Evolutionary conservation across 2,329 filamentous ascomycete species (phyloP).

Genomic region (Venturiaceae sp.): DNA sequence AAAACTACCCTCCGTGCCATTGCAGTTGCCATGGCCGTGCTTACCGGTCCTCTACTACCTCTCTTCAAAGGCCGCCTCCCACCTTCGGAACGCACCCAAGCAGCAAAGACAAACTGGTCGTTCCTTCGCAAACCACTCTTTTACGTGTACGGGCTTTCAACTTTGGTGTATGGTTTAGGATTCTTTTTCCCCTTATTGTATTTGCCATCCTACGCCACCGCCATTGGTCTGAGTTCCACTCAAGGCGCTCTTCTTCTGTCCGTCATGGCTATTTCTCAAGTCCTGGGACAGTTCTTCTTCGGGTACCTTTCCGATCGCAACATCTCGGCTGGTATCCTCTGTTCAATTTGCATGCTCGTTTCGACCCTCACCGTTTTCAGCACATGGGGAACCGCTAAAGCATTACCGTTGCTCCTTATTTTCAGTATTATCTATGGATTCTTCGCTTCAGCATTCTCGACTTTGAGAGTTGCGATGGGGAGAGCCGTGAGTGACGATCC

Average conservation of each 20-base stretch:
- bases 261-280: conserved; percentile 27
- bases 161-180: conserved; percentile 28
- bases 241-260: conserved; percentile 28
- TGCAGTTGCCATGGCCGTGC: conserved; percentile 26
- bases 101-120: conserved; percentile 13
- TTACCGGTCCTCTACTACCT: conserved; percentile 27
- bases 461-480: conserved; percentile 11
- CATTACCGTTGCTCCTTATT: conserved; percentile 27
- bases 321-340: conserved; percentile 24
- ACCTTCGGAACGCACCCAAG: conserved; percentile 22
- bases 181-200: conserved; percentile 35
- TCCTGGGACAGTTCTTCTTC: conserved; percentile 27
- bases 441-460: conserved; percentile 28
- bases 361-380: conserved; percentile 28
- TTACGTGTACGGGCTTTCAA: conserved; percentile 29
- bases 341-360: conserved; percentile 26
- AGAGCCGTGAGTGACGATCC: neutral
- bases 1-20: conserved; percentile 34
- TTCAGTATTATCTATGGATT: conserved; percentile 33
- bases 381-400: conserved; percentile 36
- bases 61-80: conserved; percentile 37
- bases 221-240: conserved; percentile 23
- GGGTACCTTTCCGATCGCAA: conserved; percentile 26
- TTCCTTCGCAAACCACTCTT: conserved; percentile 1
- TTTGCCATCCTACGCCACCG: conserved; percentile 29